phyloP scores from a whole-genome alignment of 495 filamentous ascomycete species.

The Penicillium turbatum region DNA sequence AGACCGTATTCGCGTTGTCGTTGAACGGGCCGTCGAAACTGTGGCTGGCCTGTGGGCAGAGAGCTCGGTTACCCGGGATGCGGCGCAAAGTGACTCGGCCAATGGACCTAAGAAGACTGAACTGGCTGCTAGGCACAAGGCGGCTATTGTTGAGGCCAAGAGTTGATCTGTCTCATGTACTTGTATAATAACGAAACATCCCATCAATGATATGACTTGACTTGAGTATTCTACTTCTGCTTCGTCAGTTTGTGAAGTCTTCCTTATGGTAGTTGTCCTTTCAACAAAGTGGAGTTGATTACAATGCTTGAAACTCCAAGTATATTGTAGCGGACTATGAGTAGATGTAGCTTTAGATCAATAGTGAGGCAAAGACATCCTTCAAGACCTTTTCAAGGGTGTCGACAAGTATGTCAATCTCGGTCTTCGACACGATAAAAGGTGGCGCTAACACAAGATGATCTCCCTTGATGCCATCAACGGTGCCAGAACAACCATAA shows the following conservation, averaged over 20 bases:
- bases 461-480: conserved; percentile 65
- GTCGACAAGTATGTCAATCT: conserved; percentile 57
- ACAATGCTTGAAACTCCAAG: background rate
- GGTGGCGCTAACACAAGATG: conserved; percentile 73
- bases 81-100: conserved; percentile 19
- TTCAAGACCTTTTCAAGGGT: conserved; percentile 33
- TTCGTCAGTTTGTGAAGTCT: background rate
- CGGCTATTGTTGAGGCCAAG: conserved; percentile 26
- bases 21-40: conserved; percentile 89
- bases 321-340: background rate
- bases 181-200: conserved; percentile 23
- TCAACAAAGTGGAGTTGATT: conserved; percentile 3
- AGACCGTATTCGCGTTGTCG: conserved; percentile 79
- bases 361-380: conserved; percentile 30
- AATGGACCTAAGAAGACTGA: conserved; percentile 13
- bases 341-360: background rate
- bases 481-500: conserved; percentile 66
- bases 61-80: conserved; percentile 22
- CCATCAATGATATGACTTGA: conserved; percentile 6
- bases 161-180: conserved; percentile 15
- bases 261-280: background rate
- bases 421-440: conserved; percentile 60
- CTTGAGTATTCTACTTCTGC: background rate
- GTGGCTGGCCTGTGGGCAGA: conserved; percentile 68
- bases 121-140: conserved; percentile 15